phyloP scores from a whole-genome alignment of 495 filamentous ascomycete species.

The Aspergillus diversus region DNA sequence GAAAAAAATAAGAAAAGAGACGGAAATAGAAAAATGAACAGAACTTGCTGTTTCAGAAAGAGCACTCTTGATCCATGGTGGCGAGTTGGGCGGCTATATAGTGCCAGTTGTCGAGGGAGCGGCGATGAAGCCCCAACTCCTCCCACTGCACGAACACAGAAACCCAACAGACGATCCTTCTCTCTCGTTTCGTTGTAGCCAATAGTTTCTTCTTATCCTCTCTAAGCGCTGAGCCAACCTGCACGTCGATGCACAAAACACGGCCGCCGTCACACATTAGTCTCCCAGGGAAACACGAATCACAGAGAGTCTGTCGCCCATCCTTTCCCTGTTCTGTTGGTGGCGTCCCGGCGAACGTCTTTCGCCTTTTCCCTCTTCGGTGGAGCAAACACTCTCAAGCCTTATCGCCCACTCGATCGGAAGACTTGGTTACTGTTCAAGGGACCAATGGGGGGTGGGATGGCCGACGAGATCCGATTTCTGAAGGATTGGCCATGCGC shows the following conservation, averaged over 20 bases:
- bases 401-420: not conserved
- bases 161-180: no score
- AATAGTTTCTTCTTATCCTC: not conserved
- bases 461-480: not conserved
- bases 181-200: constrained; percentile 4
- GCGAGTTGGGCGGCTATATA: constrained; percentile 18
- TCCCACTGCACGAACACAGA: not conserved
- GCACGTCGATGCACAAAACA: constrained; percentile 5
- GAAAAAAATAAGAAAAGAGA: constrained; percentile 9
- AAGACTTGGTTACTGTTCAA: not conserved
- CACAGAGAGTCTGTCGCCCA: not conserved
- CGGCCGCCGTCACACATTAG: constrained; percentile 7
- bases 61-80: constrained; percentile 8
- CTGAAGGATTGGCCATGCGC: constrained; percentile 4
- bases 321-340: not conserved
- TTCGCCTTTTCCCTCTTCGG: not conserved
- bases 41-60: constrained; percentile 17
- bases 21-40: constrained; percentile 2
- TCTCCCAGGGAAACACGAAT: constrained; percentile 1
- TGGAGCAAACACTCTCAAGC: not conserved
- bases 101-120: not conserved
- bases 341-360: not conserved
- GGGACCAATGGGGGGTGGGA: not conserved
- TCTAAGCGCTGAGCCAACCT: constrained; percentile 14
- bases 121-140: not conserved